Conservation (phyloP, 2,329 filamentous ascomycete species). For the Cercospora sojina region DNA sequence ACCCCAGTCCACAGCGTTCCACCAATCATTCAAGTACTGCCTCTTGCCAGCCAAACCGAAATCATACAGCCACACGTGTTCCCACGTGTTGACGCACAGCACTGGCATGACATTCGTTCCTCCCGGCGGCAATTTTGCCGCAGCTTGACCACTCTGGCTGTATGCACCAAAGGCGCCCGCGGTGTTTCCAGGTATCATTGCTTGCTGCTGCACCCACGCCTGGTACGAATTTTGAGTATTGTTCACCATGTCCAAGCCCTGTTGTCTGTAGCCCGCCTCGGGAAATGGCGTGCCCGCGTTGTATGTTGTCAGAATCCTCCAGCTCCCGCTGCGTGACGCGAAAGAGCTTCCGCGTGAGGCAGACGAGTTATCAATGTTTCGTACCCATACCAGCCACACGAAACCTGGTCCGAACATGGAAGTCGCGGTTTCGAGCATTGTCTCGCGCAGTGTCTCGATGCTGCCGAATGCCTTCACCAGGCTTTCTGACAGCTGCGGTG, state of each 20-base stretch:
- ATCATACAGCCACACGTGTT: constrained; percentile 87
- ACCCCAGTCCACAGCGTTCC: constrained; percentile 83
- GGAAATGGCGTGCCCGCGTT: constrained; percentile 86
- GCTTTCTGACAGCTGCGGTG: constrained; percentile 54
- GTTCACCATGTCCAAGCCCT: constrained; percentile 69
- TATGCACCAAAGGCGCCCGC: constrained; percentile 43
- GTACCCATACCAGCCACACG: constrained; percentile 76
- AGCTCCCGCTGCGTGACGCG: constrained; percentile 45
- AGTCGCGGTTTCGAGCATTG: constrained; percentile 76
- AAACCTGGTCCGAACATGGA: constrained; percentile 97
- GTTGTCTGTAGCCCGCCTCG: constrained; percentile 75
- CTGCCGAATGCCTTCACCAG: constrained; percentile 75
- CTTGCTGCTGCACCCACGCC: constrained; percentile 25
- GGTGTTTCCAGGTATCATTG: constrained; percentile 35
- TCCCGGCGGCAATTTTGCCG: constrained; percentile 57
- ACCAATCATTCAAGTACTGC: constrained; percentile 76
- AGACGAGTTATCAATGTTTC: constrained; percentile 21
- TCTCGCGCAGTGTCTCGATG: constrained; percentile 74
- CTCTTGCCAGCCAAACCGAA: constrained; percentile 76
- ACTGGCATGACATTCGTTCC: constrained; percentile 71
- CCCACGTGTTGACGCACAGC: constrained; percentile 92
- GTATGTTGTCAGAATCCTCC: constrained; percentile 81
- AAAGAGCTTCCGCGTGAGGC: constrained; percentile 35
- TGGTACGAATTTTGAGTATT: constrained; percentile 35
- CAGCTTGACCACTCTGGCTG: constrained; percentile 33